Conservation (phyloP, 306 rosid species). For the Cucumis melo region DNA sequence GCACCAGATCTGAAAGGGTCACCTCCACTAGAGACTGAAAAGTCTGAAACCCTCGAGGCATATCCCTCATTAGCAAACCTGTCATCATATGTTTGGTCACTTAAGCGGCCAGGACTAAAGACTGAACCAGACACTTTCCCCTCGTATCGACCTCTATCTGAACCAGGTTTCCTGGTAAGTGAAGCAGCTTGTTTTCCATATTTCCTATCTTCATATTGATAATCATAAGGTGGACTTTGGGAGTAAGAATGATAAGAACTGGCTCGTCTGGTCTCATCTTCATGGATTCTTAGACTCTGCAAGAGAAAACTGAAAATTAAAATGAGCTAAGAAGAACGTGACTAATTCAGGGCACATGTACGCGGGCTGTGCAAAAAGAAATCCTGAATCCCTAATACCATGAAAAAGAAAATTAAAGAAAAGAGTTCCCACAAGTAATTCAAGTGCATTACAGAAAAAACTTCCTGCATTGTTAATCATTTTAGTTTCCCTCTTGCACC, state of each 20-base stretch:
- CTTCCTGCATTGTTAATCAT: neutral
- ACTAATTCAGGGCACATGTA: neutral
- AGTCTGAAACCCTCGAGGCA: constrained; percentile 62
- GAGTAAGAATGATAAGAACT: constrained; percentile 97
- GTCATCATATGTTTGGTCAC: constrained; percentile 52
- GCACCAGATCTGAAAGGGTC: constrained; percentile 54
- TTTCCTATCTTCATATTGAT: constrained; percentile 83
- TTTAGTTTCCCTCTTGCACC: neutral
- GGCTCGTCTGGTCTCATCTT: constrained; percentile 71
- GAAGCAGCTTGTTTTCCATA: constrained; percentile 68
- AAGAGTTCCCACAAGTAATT: neutral
- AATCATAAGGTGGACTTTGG: constrained; percentile 97
- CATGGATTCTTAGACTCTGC: constrained; percentile 47
- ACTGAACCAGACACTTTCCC: constrained; percentile 57
- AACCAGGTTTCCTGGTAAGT: constrained; percentile 77
- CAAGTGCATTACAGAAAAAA: neutral
- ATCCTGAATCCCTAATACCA: neutral
- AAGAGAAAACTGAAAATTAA: neutral
- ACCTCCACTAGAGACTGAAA: constrained; percentile 56
- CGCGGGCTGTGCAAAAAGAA: neutral
- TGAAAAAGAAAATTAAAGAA: neutral
- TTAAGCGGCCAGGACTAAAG: constrained; percentile 59
- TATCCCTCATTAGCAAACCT: constrained; percentile 70
- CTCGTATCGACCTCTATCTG: constrained; percentile 68
- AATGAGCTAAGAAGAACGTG: neutral